phyloP scores from a whole-genome alignment of 306 rosid genomes.

The Dalbergia cochinchinensis region DNA sequence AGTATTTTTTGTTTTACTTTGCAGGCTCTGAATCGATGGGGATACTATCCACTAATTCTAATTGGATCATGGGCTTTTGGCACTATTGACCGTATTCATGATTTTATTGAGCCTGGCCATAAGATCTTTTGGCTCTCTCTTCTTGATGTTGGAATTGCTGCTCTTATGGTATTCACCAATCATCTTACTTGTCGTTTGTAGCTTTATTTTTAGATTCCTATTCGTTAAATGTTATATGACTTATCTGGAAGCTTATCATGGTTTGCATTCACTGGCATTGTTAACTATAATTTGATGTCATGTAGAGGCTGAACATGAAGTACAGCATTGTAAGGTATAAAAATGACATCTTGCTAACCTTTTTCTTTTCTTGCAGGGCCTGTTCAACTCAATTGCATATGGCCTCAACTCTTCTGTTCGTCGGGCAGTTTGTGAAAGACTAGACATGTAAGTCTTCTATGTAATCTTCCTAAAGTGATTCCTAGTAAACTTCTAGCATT shows the following conservation, averaged over 20 bases:
- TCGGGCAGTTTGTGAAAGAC: constrained; percentile 86
- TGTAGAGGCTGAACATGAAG: constrained; percentile 22
- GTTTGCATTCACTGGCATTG: neutral
- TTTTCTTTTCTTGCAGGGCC: constrained; percentile 68
- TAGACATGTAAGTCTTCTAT: constrained; percentile 71
- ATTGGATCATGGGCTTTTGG: constrained; percentile 97
- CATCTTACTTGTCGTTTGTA: constrained; percentile 19
- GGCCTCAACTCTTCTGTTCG: constrained; percentile 97
- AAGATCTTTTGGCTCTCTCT: constrained; percentile 93
- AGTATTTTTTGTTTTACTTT: constrained; percentile 38
- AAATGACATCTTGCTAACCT: constrained; percentile 22
- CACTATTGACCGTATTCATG: constrained; percentile 91
- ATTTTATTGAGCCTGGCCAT: constrained; percentile 86
- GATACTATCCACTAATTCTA: constrained; percentile 94
- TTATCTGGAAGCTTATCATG: constrained; percentile 10
- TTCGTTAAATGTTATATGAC: constrained; percentile 25
- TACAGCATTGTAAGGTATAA: neutral
- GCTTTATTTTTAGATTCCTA: constrained; percentile 15
- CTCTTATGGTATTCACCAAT: constrained; percentile 80
- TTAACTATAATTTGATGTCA: neutral
- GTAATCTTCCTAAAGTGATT: neutral
- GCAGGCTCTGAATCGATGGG: constrained; percentile 96
- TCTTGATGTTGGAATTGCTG: constrained; percentile 92
- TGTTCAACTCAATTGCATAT: constrained; percentile 97
- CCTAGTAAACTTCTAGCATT: neutral